A percentile compares a stretch with the other conserved stretches of the same genome.
phyloP scores from a whole-genome alignment of 257 asterid genomes.

The Plantago elongata region DNA sequence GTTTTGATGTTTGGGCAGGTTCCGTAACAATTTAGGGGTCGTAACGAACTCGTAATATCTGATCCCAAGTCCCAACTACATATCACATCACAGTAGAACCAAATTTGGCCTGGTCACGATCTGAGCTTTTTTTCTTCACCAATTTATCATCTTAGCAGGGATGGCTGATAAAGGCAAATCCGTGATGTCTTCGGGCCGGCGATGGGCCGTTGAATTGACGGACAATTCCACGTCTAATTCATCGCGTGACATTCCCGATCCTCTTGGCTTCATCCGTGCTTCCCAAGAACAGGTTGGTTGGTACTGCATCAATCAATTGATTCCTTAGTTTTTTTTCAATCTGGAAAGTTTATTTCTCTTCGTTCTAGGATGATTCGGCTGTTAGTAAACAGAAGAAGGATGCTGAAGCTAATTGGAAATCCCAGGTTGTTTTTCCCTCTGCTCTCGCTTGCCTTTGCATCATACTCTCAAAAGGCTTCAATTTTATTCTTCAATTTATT shows the following conservation, averaged over 20 bases:
- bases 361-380: conserved; percentile 71
- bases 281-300: conserved; percentile 92
- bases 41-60: no score
- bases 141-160: no score
- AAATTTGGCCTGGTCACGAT: no score
- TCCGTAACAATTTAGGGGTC: no score
- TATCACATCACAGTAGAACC: no score
- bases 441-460: background rate
- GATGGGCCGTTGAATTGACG: conserved; percentile 86
- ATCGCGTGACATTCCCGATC: conserved; percentile 79
- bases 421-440: conserved; percentile 35
- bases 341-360: conserved; percentile 4
- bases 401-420: conserved; percentile 85
- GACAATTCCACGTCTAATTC: conserved; percentile 74
- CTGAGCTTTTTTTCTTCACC: conserved; percentile 5
- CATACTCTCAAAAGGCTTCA: background rate
- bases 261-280: conserved; percentile 78
- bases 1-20: no score
- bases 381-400: conserved; percentile 81
- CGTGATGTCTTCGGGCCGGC: conserved; percentile 68
- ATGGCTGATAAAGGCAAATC: conserved; percentile 91
- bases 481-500: no score
- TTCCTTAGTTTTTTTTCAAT: conserved; percentile 10
- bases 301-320: conserved; percentile 23
- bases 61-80: no score